A percentile compares a stretch with the other conserved stretches of the same genome.
Conservation (phyloP, 768 basidiomycete genomes). For the Megacollybia marginata region DNA sequence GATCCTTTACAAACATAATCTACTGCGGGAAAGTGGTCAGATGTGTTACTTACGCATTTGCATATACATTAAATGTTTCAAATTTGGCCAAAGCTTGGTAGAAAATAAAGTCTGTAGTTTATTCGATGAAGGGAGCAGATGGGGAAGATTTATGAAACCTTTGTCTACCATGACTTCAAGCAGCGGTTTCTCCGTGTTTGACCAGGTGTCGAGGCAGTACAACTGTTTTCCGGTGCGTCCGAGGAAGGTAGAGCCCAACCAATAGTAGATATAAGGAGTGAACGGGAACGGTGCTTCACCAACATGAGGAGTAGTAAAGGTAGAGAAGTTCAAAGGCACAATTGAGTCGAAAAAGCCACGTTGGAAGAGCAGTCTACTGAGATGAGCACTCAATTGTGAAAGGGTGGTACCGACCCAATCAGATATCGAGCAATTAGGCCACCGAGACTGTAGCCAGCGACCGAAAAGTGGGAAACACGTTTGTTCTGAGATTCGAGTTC, state of each 20-base stretch:
- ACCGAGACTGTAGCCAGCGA: constrained; percentile 29
- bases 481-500: constrained; percentile 11
- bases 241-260: constrained; percentile 25
- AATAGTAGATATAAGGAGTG: constrained; percentile 12
- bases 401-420: constrained; percentile 16
- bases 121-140: background rate
- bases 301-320: constrained; percentile 31
- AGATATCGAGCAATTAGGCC: constrained; percentile 29
- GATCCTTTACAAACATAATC: constrained; percentile 1
- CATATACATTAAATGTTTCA: constrained; percentile 22
- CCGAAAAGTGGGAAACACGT: constrained; percentile 19
- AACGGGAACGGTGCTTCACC: constrained; percentile 21
- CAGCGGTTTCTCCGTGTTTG: constrained; percentile 19
- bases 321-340: constrained; percentile 27
- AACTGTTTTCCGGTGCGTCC: constrained; percentile 30
- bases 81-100: constrained; percentile 23
- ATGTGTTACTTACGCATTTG: constrained; percentile 20
- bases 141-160: constrained; percentile 5
- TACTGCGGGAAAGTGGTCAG: background rate
- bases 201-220: constrained; percentile 23
- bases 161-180: constrained; percentile 25
- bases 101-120: constrained; percentile 19
- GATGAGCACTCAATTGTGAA: no score
- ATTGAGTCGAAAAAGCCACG: constrained; percentile 26
- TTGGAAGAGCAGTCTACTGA: constrained; percentile 12